Evolutionary conservation across 192 early-diverging fungal genomes (phyloP).

Genomic region (Podochytrium sp.): DNA sequence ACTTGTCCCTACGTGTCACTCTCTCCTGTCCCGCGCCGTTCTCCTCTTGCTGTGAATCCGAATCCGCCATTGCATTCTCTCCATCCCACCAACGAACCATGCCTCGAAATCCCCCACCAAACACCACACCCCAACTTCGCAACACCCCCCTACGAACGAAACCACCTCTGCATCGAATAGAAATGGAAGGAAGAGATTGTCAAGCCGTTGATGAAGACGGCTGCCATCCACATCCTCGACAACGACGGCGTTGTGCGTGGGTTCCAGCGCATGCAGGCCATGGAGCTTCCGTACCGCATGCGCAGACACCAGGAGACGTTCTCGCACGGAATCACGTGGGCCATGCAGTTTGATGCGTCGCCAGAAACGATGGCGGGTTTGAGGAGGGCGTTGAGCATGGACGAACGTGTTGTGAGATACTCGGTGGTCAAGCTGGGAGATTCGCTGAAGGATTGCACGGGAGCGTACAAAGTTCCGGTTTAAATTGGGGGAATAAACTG

Average conservation of each 20-base stretch:
- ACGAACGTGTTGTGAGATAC: slow-evolving; percentile 56
- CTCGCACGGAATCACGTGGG: slow-evolving; percentile 14
- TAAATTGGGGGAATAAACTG: background rate
- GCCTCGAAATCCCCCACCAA: background rate
- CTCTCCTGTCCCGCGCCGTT: background rate
- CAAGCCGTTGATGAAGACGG: slow-evolving; percentile 66
- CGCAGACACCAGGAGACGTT: slow-evolving; percentile 81
- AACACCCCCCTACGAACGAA: background rate
- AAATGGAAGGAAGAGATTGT: slow-evolving; percentile 27
- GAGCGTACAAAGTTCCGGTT: slow-evolving; percentile 17
- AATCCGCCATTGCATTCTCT: background rate
- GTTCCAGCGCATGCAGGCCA: slow-evolving; percentile 68
- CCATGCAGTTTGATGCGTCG: slow-evolving; percentile 55
- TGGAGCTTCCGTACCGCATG: slow-evolving; percentile 78
- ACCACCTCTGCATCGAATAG: background rate
- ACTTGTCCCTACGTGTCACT: no score
- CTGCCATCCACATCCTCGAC: slow-evolving; percentile 79
- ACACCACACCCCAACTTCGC: background rate
- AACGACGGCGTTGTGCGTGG: slow-evolving; percentile 84
- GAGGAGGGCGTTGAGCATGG: slow-evolving; percentile 36
- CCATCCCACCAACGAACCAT: no score
- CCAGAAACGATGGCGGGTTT: slow-evolving; percentile 40
- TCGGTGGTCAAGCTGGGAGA: slow-evolving; percentile 53
- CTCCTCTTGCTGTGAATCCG: background rate
- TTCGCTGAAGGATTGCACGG: slow-evolving; percentile 35